A percentile compares a stretch with the other conserved stretches of the same genome.
Evolutionary conservation across 352 stramenopile genomes (phyloP).

Genomic region (Pythium insidiosum): DNA sequence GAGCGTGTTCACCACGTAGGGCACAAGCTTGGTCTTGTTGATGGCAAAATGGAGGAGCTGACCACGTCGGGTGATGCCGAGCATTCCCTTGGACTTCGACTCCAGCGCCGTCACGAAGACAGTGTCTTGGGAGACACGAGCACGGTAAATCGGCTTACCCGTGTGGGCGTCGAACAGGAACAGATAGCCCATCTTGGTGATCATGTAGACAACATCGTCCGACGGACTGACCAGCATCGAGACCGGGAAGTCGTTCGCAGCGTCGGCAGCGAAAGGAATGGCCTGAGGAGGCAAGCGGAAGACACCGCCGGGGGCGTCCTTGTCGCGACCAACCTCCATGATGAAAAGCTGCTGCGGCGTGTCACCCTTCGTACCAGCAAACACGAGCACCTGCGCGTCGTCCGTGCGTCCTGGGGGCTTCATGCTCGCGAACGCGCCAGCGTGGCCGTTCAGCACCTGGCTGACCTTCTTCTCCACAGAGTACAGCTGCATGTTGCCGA

Average conservation of each 20-base stretch:
- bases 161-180: slow-evolving; percentile 99
- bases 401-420: slow-evolving; percentile 92
- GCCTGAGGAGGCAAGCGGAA: slow-evolving; percentile 91
- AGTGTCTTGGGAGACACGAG: slow-evolving; percentile 96
- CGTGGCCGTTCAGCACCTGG: slow-evolving; percentile 96
- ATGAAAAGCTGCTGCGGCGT: slow-evolving; percentile 90
- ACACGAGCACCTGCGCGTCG: slow-evolving; percentile 82
- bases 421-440: slow-evolving; percentile 95
- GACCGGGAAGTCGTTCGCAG: slow-evolving; percentile 97
- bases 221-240: slow-evolving; percentile 90
- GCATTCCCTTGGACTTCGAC: slow-evolving; percentile 92
- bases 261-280: slow-evolving; percentile 96
- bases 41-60: slow-evolving; percentile 96
- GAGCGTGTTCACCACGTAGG: slow-evolving; percentile 98
- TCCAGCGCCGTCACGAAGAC: slow-evolving; percentile 94
- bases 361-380: slow-evolving; percentile 78
- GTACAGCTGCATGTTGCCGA: slow-evolving; percentile 98
- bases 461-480: slow-evolving; percentile 98
- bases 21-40: slow-evolving; percentile 97
- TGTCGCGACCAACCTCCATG: slow-evolving; percentile 98
- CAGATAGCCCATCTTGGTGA: slow-evolving; percentile 99
- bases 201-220: slow-evolving; percentile 97
- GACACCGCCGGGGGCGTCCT: slow-evolving; percentile 90
- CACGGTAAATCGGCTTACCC: slow-evolving; percentile 97
- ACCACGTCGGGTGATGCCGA: slow-evolving; percentile 97